Evolutionary conservation across 345 rosid genomes (phyloP).

Genomic region (Mangifera indica): DNA sequence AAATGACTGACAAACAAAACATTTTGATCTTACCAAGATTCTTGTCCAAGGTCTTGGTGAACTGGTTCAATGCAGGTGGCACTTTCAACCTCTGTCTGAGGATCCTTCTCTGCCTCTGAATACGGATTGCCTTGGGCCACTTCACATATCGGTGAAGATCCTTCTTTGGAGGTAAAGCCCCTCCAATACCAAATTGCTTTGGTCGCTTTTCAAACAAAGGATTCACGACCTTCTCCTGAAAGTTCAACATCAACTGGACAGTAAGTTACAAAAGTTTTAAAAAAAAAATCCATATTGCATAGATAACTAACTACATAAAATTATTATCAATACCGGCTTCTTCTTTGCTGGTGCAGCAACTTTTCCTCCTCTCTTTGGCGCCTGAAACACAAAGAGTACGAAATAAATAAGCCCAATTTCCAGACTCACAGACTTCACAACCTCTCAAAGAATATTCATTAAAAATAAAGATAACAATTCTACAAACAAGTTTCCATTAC

Average conservation of each 20-base stretch:
- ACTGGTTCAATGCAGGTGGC: constrained; percentile 57
- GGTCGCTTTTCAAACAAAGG: constrained; percentile 58
- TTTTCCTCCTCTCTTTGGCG: constrained; percentile 31
- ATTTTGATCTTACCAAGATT: constrained; percentile 37
- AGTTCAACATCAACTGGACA: background rate
- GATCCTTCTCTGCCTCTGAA: constrained; percentile 56
- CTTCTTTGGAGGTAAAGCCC: constrained; percentile 55
- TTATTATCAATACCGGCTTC: constrained; percentile 13
- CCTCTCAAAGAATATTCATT: too few relatives aligned
- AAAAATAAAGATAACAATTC: background rate
- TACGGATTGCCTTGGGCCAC: constrained; percentile 58
- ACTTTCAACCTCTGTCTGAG: constrained; percentile 55
- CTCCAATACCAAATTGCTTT: constrained; percentile 59
- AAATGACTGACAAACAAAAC: background rate
- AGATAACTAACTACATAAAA: background rate
- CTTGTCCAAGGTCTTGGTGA: constrained; percentile 56
- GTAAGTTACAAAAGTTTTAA: background rate
- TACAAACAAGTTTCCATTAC: too few relatives aligned
- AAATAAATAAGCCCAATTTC: background rate
- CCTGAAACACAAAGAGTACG: constrained; percentile 8
- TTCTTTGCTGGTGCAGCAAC: constrained; percentile 30
- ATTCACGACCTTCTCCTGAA: constrained; percentile 47
- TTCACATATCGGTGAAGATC: constrained; percentile 49
- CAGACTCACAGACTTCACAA: background rate
- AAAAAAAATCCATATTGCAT: background rate